phyloP scores from a whole-genome alignment of 139 green algal species.

The Dunaliella primolecta region DNA sequence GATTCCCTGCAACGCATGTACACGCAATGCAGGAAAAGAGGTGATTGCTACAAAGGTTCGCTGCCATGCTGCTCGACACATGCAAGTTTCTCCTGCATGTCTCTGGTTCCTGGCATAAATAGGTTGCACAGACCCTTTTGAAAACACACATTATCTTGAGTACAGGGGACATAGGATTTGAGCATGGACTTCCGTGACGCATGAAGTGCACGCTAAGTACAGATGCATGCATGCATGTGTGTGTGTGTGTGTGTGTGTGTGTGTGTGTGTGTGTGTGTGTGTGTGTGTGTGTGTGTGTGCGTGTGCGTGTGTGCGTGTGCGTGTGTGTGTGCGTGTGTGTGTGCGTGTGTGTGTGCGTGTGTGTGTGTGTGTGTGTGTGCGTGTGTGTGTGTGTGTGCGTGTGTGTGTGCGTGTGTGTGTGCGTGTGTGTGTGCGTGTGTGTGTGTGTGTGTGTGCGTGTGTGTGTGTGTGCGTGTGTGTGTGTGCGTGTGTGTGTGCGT shows the following conservation, averaged over 20 bases:
- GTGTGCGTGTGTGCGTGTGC: not conserved
- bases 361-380: not conserved
- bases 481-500: not conserved
- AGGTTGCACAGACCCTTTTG: too few relatives aligned
- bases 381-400: not conserved
- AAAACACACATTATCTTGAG: too few relatives aligned
- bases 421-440: not conserved
- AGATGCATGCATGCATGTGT: not conserved
- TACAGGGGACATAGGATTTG: too few relatives aligned
- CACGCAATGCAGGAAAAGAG: too few relatives aligned
- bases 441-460: not conserved
- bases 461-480: not conserved
- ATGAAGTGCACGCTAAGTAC: not conserved
- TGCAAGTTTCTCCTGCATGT: too few relatives aligned
- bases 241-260: not conserved
- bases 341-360: not conserved
- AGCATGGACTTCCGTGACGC: too few relatives aligned
- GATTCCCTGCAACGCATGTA: too few relatives aligned
- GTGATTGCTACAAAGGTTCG: too few relatives aligned
- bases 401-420: not conserved
- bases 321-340: not conserved
- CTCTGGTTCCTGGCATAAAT: too few relatives aligned
- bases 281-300: not conserved
- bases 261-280: not conserved
- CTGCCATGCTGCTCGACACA: too few relatives aligned